These are phyloP conservation scores for Dioszegia aurantiaca DNA, from an alignment of 768 basidiomycete species.

Conservation along the genomic window DNA sequence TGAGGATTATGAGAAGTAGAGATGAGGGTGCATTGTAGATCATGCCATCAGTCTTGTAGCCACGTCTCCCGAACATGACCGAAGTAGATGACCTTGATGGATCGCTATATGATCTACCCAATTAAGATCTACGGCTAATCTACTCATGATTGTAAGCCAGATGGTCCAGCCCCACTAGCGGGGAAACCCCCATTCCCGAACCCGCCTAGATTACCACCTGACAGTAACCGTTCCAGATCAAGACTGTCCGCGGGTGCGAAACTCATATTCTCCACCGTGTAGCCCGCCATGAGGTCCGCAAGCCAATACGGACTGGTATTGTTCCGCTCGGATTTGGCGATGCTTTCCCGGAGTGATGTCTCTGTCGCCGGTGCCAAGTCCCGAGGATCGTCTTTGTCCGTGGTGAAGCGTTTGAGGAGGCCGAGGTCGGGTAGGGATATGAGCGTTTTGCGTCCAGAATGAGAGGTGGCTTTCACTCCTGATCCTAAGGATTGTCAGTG, in stretches of 20 bases:
- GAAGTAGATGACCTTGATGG: no score
- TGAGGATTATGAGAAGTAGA: conserved; percentile 40
- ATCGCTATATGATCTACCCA: no score
- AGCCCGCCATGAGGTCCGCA: conserved; percentile 40
- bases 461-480: conserved; percentile 19
- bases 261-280: conserved; percentile 44
- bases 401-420: conserved; percentile 40
- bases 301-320: conserved; percentile 41
- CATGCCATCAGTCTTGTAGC: no score
- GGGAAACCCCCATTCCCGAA: background rate
- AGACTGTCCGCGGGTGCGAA: conserved; percentile 36
- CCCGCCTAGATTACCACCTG: conserved; percentile 1
- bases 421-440: conserved; percentile 49
- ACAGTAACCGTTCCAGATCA: conserved; percentile 36
- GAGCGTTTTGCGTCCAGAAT: conserved; percentile 35
- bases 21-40: no score
- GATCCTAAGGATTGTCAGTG: conserved; percentile 21
- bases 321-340: conserved; percentile 29
- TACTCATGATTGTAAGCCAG: no score
- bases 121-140: no score
- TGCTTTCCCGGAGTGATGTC: conserved; percentile 40
- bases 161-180: no score
- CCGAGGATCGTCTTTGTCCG: conserved; percentile 35
- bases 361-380: conserved; percentile 40
- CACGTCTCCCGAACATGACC: no score